These are phyloP conservation scores for Saccharomycodes ludwigii DNA, from an alignment of 805 yeast genomes.

Conservation along the genomic window DNA sequence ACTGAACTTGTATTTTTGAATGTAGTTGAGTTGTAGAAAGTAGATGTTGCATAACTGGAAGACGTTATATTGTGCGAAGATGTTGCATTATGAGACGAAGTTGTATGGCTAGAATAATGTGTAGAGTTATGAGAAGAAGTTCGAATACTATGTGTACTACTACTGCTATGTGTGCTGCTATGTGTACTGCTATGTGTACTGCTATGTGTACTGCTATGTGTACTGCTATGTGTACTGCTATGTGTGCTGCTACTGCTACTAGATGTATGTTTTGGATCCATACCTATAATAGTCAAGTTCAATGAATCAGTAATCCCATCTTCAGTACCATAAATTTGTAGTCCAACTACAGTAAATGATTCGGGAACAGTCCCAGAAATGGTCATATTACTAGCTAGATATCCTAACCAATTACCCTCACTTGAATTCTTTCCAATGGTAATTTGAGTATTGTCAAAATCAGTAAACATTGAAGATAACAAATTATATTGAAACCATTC, in stretches of 20 bases:
- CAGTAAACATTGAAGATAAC: slow-evolving; percentile 43
- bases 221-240: too few species aligned
- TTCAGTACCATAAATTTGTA: slow-evolving; percentile 31
- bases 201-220: too few species aligned
- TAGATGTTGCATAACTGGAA: too few species aligned
- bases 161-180: too few species aligned
- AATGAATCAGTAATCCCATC: slow-evolving; percentile 26
- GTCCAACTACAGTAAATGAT: slow-evolving; percentile 26
- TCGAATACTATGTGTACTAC: too few species aligned
- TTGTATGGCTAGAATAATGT: too few species aligned
- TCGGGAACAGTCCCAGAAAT: slow-evolving; percentile 56
- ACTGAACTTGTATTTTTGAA: too few species aligned
- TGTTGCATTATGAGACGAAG: slow-evolving; percentile 2
- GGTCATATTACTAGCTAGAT: slow-evolving; percentile 46
- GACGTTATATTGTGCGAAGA: slow-evolving; percentile 1
- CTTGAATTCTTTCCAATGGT: slow-evolving; percentile 27
- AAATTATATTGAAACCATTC: slow-evolving; percentile 46
- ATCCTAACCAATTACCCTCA: slow-evolving; percentile 52
- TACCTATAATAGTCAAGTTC: slow-evolving; percentile 43
- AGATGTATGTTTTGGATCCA: slow-evolving; percentile 25
- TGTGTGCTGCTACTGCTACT: too few species aligned
- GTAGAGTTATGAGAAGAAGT: too few species aligned
- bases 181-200: too few species aligned
- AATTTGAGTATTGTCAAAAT: slow-evolving; percentile 36
- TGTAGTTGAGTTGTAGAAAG: too few species aligned